These are phyloP conservation scores for Zygnema cylindricum DNA, from an alignment of 139 green algal genomes.

Conservation along the genomic window DNA sequence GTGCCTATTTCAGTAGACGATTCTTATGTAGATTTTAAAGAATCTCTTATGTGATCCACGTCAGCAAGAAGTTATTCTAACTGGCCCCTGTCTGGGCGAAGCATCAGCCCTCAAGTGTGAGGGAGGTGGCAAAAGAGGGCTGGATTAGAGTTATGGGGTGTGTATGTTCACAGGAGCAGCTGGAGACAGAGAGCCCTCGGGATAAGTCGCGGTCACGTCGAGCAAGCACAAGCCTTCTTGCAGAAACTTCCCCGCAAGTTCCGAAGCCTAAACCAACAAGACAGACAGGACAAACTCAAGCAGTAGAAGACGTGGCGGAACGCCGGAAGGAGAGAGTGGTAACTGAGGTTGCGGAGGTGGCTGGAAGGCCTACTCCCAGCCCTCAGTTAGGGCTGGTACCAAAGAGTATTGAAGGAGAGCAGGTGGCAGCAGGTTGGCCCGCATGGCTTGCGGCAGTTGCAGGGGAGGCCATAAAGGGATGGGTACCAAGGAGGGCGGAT, in stretches of 20 bases:
- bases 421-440: constrained; percentile 57
- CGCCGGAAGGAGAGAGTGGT: neutral
- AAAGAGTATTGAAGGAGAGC: constrained; percentile 45
- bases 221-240: neutral
- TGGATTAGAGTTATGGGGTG: neutral
- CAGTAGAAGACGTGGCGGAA: neutral
- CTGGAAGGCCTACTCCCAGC: neutral
- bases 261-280: neutral
- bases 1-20: too few relatives aligned
- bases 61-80: too few relatives aligned
- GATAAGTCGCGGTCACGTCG: neutral
- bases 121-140: neutral
- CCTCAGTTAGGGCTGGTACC: neutral
- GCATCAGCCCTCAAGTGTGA: neutral
- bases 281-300: neutral
- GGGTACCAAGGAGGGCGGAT: constrained; percentile 49
- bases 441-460: constrained; percentile 51
- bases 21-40: too few relatives aligned
- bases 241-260: neutral
- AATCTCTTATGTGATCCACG: too few relatives aligned
- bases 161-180: neutral
- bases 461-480: constrained; percentile 59
- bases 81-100: neutral
- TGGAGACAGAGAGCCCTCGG: neutral
- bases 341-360: neutral